Evolutionary conservation across 345 rosid genomes (phyloP), one percentile per base, ranked within the genome.

Genomic region (Pistacia atlantica): DNA sequence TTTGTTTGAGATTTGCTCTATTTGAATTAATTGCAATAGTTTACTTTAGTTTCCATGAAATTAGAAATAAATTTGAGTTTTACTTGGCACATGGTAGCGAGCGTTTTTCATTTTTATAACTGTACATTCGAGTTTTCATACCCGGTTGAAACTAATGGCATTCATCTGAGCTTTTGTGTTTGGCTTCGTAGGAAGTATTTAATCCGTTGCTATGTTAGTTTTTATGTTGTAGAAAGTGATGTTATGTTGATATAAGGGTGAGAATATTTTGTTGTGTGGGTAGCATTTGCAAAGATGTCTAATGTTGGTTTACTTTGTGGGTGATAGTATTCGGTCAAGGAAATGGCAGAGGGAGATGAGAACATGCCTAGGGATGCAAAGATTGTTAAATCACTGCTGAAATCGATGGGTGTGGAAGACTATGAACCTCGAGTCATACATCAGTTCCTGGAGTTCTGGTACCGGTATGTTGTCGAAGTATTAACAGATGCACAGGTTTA

Each of bases 351-450:
- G 67, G 87, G 87, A 60, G 92, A 88, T 14, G 88, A 83, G 59
- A 89, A 88, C 58, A 1, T 91, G 83, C 98, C 98, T 5, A 93
- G 97, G 75, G 99, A 93, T 72, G 99, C 98, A 4, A 92, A 87
- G 85, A 90, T 89, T 66, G 97, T 95, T 22, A 90, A 87, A 49
- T 84, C 95, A 17, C 84, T 95, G 71, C 91, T 95, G 10, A 92
- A 91, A 72, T 95, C 96, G 2, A 95, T 93, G 98, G 97, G 98
- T 22, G 93, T 93, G 0, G 98, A 95, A 75, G 94, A 95, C 38
- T 89, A 93, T 68, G 97, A 95, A 74, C 98, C 99, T 77, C 95
- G 90, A 4, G 95, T 93, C 68, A 75, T 96, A 12, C 95, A 90
- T 78, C 98, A 93, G 83, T 90, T 96, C 78, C 86, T 93, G 1